A percentile compares a stretch with the other conserved stretches of the same genome.
These are phyloP conservation scores for Cladosporium sp. DNA, from an alignment of 2,329 filamentous ascomycete species.

Conservation along the genomic window DNA sequence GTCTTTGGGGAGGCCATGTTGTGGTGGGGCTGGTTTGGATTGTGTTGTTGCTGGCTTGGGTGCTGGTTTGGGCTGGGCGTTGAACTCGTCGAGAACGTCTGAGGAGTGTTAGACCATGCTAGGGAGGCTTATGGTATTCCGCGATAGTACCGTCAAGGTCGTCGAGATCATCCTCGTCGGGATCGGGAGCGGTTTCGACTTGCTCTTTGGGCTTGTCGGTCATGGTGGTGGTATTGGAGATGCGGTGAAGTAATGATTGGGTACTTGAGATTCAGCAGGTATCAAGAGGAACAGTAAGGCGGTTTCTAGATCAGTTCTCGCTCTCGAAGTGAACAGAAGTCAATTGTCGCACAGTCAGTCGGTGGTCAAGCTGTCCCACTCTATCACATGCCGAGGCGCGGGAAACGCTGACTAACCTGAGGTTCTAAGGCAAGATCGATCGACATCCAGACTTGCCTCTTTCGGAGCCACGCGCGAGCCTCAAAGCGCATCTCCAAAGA, in stretches of 20 bases:
- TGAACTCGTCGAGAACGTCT: conserved; percentile 95
- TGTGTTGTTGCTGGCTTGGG: conserved; percentile 23
- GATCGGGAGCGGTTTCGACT: conserved; percentile 63
- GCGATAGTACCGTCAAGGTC: conserved; percentile 75
- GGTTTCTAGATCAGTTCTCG: neutral
- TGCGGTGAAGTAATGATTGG: neutral
- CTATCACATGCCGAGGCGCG: conserved; percentile 19
- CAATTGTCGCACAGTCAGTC: neutral
- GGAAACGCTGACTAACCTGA: conserved; percentile 1
- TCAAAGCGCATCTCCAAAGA: conserved; percentile 9
- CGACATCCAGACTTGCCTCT: neutral
- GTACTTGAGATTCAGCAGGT: neutral
- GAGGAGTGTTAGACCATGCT: conserved; percentile 20
- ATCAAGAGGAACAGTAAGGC: neutral
- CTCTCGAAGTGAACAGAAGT: neutral
- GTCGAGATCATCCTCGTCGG: conserved; percentile 88
- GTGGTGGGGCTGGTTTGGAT: conserved; percentile 18
- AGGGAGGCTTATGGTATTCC: no score
- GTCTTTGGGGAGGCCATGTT: conserved; percentile 32
- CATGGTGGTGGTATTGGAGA: conserved; percentile 1
- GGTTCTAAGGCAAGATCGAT: conserved; percentile 13
- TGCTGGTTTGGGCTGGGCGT: conserved; percentile 29
- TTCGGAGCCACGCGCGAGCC: conserved; percentile 1
- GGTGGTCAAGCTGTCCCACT: conserved; percentile 14
- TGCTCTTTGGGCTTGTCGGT: conserved; percentile 30